A percentile compares a stretch with the other conserved stretches of the same genome.
Evolutionary conservation across 2,329 filamentous ascomycete genomes (phyloP).

Genomic region (Sarocladiaceae sp.): DNA sequence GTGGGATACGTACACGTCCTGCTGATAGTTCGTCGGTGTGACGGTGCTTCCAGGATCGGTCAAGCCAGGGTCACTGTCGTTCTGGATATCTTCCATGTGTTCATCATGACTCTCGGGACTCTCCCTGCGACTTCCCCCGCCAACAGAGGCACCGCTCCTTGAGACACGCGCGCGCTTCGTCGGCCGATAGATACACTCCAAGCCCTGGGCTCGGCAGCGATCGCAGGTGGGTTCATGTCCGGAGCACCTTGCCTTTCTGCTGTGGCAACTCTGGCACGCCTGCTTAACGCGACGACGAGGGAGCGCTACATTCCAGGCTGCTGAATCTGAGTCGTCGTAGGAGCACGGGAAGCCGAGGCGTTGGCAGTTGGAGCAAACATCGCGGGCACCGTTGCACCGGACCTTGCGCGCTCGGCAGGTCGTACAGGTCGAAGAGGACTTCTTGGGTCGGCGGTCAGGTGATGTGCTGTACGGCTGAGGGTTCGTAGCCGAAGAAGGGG

Average conservation of each 20-base stretch:
- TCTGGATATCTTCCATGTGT: constrained; percentile 27
- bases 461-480: constrained; percentile 13
- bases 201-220: constrained; percentile 43
- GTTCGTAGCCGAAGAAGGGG: neutral
- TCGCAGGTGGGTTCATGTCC: constrained; percentile 54
- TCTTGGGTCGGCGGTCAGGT: constrained; percentile 33
- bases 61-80: constrained; percentile 29
- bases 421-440: constrained; percentile 45
- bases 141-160: constrained; percentile 16
- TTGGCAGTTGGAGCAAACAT: constrained; percentile 54
- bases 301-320: constrained; percentile 38
- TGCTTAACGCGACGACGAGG: constrained; percentile 51
- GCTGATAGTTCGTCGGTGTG: constrained; percentile 28
- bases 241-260: constrained; percentile 54
- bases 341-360: constrained; percentile 54
- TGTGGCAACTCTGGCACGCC: constrained; percentile 55
- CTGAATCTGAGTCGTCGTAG: constrained; percentile 40
- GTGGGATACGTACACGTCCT: constrained; percentile 27
- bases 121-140: constrained; percentile 16
- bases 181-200: constrained; percentile 52
- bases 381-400: constrained; percentile 50
- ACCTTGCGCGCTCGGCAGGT: constrained; percentile 55
- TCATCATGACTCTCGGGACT: constrained; percentile 31
- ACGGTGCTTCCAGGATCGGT: constrained; percentile 27
- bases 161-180: constrained; percentile 35